Evolutionary conservation across 2,329 filamentous ascomycete genomes (phyloP).

Genomic region (Waltergamsia citrina): DNA sequence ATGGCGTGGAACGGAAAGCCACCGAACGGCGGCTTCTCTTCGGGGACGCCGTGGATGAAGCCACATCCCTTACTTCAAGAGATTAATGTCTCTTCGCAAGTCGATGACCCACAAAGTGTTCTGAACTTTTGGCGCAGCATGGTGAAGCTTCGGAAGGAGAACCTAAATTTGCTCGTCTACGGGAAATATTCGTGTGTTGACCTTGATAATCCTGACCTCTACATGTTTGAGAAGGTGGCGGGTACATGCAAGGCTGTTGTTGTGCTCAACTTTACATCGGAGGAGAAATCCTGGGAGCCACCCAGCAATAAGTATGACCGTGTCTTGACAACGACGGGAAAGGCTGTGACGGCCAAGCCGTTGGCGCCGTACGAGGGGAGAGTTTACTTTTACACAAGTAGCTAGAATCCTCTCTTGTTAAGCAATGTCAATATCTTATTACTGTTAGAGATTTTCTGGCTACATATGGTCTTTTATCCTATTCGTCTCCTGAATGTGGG

Average conservation of each 20-base stretch:
- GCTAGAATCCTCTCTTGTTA: too few relatives aligned
- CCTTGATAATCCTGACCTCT: constrained; percentile 41
- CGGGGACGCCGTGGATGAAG: constrained; percentile 14
- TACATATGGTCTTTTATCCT: too few relatives aligned
- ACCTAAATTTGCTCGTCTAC: constrained; percentile 13
- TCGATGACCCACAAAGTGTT: constrained; percentile 7
- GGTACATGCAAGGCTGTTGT: constrained; percentile 5
- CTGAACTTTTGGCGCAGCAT: constrained; percentile 10
- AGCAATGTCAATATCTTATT: too few relatives aligned
- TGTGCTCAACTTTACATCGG: constrained; percentile 20
- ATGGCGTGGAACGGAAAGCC: constrained; percentile 41
- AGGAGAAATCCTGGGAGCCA: constrained; percentile 1
- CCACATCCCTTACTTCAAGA: constrained; percentile 12
- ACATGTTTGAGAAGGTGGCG: constrained; percentile 39
- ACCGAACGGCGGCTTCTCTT: constrained; percentile 33
- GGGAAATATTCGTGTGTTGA: constrained; percentile 42
- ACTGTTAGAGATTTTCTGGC: too few relatives aligned
- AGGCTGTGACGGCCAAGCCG: too few relatives aligned
- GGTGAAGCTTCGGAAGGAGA: constrained; percentile 7
- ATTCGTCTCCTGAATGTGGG: too few relatives aligned
- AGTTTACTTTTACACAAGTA: background rate
- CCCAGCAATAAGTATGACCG: too few relatives aligned
- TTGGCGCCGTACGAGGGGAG: background rate
- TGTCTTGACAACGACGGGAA: too few relatives aligned
- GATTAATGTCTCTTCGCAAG: constrained; percentile 11